Evolutionary conservation across 345 rosid genomes (phyloP), one percentile per base, ranked within the genome.

Genomic region (Murraya paniculata): DNA sequence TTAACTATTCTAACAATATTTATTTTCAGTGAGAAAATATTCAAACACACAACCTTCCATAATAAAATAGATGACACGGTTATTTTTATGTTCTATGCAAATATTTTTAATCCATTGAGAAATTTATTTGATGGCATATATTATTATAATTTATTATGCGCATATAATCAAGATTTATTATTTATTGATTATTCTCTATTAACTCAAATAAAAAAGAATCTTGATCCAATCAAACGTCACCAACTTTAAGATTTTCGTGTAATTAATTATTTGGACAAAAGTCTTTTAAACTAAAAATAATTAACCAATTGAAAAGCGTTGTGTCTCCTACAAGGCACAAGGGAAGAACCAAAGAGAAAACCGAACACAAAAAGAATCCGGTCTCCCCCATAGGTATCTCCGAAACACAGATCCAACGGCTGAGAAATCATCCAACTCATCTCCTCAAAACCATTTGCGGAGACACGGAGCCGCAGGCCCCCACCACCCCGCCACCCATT

Each of bases 401-500:
- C 61, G 59, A 27, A 48, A 65, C 16, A 4, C n/a, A 71, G 71
- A 83, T 83, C 88, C 85, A 87, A 86, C 86, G 90, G 88, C 79
- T 48, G 76, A 81, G 84, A 71, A 58, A 5, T 7, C 36, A 27
- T 24, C 36, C 80, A 79, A 80, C 25, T 66, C 80, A 73, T 71
- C 33, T 27, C 59, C n/a, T 5, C 27, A 71, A 71, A 31, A 35
- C 48, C 68, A 62, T 78, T 86, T 86, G 92, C 91, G 91, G 88
- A 88, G 86, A 89, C 88, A 79, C 87, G 92, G 86, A 83, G 89
- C 89, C 90, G 92, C 76, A 66, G 21, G 2, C 50, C 70, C 36
- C 36, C 36, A 19, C 25, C 16, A 4, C 48, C n/a, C 77, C 73
- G n/a, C 33, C 77, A 75, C 87, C 90, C 86, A 85, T 75, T 82